Evolutionary conservation across 192 early-diverging fungal species (phyloP).

Genomic region (Diversispora eburnea): DNA sequence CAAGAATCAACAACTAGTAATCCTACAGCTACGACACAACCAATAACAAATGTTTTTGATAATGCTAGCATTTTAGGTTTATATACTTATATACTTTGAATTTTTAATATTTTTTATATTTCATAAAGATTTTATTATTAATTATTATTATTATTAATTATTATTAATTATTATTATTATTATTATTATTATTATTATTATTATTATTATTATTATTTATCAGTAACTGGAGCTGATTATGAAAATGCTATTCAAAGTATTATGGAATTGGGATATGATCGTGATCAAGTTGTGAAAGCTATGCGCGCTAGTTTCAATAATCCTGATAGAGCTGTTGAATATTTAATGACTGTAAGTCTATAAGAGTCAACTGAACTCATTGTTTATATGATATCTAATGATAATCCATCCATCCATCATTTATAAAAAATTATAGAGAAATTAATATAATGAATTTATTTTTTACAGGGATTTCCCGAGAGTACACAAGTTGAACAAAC

Average conservation of each 20-base stretch:
- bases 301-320: conserved; percentile 98
- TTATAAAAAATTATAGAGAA: too few relatives aligned
- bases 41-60: background rate
- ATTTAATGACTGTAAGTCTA: conserved; percentile 83
- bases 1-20: background rate
- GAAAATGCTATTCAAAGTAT: conserved; percentile 81
- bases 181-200: too few relatives aligned
- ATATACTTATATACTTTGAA: background rate
- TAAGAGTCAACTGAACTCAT: too few relatives aligned
- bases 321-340: conserved; percentile 95
- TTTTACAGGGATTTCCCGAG: conserved; percentile 76
- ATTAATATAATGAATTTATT: background rate
- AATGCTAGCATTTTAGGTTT: background rate
- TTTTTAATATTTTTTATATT: too few relatives aligned
- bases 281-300: conserved; percentile 79
- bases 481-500: conserved; percentile 49
- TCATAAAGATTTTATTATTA: too few relatives aligned
- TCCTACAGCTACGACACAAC: background rate
- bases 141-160: too few relatives aligned
- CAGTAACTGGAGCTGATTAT: conserved; percentile 75
- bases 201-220: background rate
- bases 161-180: too few relatives aligned
- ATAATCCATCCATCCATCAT: too few relatives aligned
- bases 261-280: conserved; percentile 93
- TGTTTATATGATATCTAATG: too few relatives aligned